Base-by-base conservation (phyloP, 1,284 basidiomycete genomes). In the Cronartium ribicola region DNA sequence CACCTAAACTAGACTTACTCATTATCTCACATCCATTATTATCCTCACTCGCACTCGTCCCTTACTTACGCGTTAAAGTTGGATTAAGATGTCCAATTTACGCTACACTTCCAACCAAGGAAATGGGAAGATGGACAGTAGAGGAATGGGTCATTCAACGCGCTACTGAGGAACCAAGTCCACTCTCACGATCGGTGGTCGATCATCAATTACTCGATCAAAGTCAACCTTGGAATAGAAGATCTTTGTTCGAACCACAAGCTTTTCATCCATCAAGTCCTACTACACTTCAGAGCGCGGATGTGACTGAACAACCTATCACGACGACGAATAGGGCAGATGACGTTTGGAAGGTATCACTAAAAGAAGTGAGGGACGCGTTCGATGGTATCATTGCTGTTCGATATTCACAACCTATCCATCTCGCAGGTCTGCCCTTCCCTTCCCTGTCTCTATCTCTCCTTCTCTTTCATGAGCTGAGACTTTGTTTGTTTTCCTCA, bases 11-110 rank as follows among this genome's bases (percentile, higher is more conserved):
- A 77, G 91, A 94, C 83, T 87, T 95, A 46, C 90, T 94, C 43
- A 85, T 96, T 22, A 85, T 98, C 67, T 97, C 94, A 0, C 94
- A 98, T 83, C 94, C 94, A 0, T 92, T 95, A 76, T 85, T 96
- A 8, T 84, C 87, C 3, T 93, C 96, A 80, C 86, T 91, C 20
- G 95, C 94, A 6, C 84, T 98, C 20, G 66, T 80, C 5, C 79
- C 79, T 1, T 97, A 92, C 81, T 94, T 94, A 0, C 86, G 91
- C 78, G 86, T 94, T 5, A 86, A 88, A 79, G 94, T 93, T 88
- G 90, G 89, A 20, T 85, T 98, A 51, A 89, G 87, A 67, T 94
- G 94, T 57, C 93, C 93, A 8, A 88, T 93, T n/a, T 99, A 98
- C 81, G 90, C 92, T 0, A 96, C 95, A 0, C 86, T 98, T 63